Base-by-base conservation (phyloP, 441 rosid species). In the Omphalea diandra region DNA sequence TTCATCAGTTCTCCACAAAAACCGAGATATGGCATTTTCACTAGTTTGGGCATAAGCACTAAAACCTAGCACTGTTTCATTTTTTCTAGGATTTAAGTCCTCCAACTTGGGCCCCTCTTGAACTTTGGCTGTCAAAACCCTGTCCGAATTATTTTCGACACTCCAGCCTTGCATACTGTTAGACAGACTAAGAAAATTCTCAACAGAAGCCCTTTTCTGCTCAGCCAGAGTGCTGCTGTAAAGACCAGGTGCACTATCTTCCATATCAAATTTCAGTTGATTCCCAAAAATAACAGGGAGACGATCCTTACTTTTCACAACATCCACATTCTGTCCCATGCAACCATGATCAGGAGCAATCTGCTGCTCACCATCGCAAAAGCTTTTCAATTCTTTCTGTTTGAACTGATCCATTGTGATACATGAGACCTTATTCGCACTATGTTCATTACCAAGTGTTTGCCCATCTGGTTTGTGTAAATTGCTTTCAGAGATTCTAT, bases 1-100 rank as follows among this genome's bases (percentile, higher is more conserved):
- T 56, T 76, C 86, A 49, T 76, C 73, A 24, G 67, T 75, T 79
- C 80, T 84, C 87, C 83, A 79, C 65, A 78, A 53, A 70, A 79
- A 43, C 35, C 79, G 81, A 43, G 77, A 27, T 64, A 67, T 22
- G 12, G 67, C 71, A 78, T 77, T 77, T 73, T 69, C 87, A 59
- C 40, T 69, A 10, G 73, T 70, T 54, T 55, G 59, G 33, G 46
- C 64, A 47, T 70, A 70, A 68, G 68, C 61, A 50, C 70, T 62
- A 59, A 74, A 79, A 72, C 73, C 83, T 57, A 63, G 38, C 63
- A 53, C 59, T 31, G 58, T 36, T 43, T 70, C 80, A 53, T 69
- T 75, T 18, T 69, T 74, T 67, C 75, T 79, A 32, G 73, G 53
- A 67, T 46, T 76, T 55, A 69, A 77, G 73, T 72, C 64, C 27